Conservation (phyloP, 306 rosid species). For the Mucuna pruriens region DNA sequence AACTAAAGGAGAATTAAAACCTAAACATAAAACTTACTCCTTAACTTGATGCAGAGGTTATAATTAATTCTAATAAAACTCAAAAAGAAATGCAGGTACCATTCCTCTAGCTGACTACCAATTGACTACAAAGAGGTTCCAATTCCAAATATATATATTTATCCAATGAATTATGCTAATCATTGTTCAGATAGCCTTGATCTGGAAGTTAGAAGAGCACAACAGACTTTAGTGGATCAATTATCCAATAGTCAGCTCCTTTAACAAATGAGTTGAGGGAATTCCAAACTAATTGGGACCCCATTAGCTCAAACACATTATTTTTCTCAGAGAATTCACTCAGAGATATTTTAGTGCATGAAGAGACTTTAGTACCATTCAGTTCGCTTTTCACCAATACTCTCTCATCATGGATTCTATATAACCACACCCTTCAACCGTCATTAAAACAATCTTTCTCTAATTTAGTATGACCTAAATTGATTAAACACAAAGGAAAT, state of each 20-base stretch:
- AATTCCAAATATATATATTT: background rate
- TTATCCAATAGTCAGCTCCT: background rate
- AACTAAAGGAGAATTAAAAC: no score
- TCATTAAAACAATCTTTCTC: background rate
- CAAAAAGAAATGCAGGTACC: no score
- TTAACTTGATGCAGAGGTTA: background rate
- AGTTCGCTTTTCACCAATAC: background rate
- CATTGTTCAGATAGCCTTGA: background rate
- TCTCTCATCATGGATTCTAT: background rate
- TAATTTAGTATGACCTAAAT: background rate
- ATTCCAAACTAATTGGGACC: background rate
- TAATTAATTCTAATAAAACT: background rate
- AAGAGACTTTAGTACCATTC: background rate
- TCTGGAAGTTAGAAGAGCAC: background rate
- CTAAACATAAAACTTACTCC: background rate
- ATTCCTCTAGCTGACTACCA: no score
- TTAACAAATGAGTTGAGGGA: background rate
- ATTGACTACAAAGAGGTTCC: background rate
- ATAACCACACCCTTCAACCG: background rate
- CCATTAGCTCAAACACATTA: background rate
- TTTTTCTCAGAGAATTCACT: background rate
- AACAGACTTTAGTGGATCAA: background rate
- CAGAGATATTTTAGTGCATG: slow-evolving; percentile 14
- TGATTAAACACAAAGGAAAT: background rate
- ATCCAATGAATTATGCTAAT: background rate